These are phyloP conservation scores for Hebeloma cylindrosporum DNA, from an alignment of 768 basidiomycete species.

Conservation along the genomic window DNA sequence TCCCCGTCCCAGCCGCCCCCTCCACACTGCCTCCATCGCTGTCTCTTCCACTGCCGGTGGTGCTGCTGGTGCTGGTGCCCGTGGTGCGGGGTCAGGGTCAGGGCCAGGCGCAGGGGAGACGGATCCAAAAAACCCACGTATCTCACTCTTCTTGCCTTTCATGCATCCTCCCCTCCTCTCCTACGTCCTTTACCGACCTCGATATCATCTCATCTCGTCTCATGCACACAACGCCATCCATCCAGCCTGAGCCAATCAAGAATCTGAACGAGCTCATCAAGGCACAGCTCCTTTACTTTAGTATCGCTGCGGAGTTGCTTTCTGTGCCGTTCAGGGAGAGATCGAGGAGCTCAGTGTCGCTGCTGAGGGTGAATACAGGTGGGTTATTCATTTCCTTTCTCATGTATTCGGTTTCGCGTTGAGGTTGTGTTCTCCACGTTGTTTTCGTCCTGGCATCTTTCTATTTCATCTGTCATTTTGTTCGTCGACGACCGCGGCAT, in stretches of 20 bases:
- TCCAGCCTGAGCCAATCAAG: constrained; percentile 92
- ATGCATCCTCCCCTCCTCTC: neutral
- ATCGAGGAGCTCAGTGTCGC: constrained; percentile 92
- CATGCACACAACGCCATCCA: too few relatives aligned
- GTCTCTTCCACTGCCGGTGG: constrained; percentile 45
- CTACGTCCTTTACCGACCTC: neutral
- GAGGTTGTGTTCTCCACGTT: too few relatives aligned
- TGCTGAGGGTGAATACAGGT: constrained; percentile 96
- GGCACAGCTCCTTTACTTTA: constrained; percentile 81
- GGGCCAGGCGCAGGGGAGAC: constrained; percentile 68
- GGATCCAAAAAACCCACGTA: constrained; percentile 97
- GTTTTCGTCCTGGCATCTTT: too few relatives aligned
- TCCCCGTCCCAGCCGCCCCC: constrained; percentile 67
- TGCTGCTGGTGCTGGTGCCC: constrained; percentile 40
- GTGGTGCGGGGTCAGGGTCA: constrained; percentile 62
- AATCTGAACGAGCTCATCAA: constrained; percentile 94
- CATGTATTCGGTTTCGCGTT: too few relatives aligned
- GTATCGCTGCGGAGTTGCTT: constrained; percentile 75
- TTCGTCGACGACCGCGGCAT: too few relatives aligned
- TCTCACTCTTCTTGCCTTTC: constrained; percentile 29
- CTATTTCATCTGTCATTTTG: too few relatives aligned
- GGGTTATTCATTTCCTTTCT: too few relatives aligned
- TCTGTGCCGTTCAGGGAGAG: constrained; percentile 83
- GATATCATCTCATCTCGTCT: too few relatives aligned
- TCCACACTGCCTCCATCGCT: constrained; percentile 70